Percentiles rank a stretch among this genome's conserved stretches.
These are phyloP conservation scores for Sisymbrium irio DNA, from an alignment of 345 rosid genomes.

Conservation along the genomic window DNA sequence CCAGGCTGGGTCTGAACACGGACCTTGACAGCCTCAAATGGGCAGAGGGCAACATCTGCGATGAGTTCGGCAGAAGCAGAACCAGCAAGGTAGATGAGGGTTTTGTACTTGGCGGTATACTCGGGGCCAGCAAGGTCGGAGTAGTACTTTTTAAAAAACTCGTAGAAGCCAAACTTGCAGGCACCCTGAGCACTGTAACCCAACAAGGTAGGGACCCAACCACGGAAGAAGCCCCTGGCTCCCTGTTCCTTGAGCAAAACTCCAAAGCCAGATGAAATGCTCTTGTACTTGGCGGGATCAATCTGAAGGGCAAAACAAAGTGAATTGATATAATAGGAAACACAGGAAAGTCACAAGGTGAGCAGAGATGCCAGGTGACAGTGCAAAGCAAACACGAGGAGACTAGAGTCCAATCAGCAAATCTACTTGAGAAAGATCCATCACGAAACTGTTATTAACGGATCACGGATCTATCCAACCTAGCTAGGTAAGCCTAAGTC, in stretches of 20 bases:
- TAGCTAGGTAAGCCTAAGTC: too few species aligned
- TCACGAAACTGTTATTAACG: too few species aligned
- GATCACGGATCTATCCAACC: background rate
- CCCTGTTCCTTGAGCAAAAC: constrained; percentile 71
- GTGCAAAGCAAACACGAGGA: too few species aligned
- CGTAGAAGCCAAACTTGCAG: constrained; percentile 74
- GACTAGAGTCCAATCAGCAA: too few species aligned
- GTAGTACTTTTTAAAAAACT: constrained; percentile 81
- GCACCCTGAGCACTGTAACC: constrained; percentile 87
- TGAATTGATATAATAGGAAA: too few species aligned
- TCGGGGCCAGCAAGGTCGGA: constrained; percentile 94
- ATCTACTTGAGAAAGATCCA: background rate
- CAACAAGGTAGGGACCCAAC: constrained; percentile 68
- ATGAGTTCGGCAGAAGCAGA: constrained; percentile 89
- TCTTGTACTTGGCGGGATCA: constrained; percentile 72
- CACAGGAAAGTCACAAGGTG: too few species aligned
- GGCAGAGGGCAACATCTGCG: constrained; percentile 92
- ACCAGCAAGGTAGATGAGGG: constrained; percentile 75
- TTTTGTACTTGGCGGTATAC: constrained; percentile 61
- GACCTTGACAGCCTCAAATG: constrained; percentile 96
- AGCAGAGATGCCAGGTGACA: too few species aligned
- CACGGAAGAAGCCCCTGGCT: constrained; percentile 58
- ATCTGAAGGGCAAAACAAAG: constrained; percentile 34
- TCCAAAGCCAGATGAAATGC: constrained; percentile 69
- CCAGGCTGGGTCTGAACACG: constrained; percentile 99